Evolutionary conservation across 2,329 filamentous ascomycete species (phyloP), one percentile per base, ranked within the genome.

Genomic region (Helotiales sp.): DNA sequence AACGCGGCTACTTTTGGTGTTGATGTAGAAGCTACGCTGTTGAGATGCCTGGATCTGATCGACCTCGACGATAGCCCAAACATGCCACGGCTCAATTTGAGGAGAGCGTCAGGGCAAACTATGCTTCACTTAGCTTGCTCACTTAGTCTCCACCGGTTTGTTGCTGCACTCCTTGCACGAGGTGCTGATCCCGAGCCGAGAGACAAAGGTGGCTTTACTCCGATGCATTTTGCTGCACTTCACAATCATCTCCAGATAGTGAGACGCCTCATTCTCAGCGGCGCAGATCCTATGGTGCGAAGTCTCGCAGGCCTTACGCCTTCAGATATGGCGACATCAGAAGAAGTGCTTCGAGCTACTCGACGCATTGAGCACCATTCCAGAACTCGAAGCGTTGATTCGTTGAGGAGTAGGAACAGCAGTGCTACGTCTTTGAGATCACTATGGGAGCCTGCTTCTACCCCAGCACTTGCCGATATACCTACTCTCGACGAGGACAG

Each of bases 41-140:
- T 96, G 71, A 89, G 87, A 72, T 88, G 91, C 66, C 82, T 96
- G n/a, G 91, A 95, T 72, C 83, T 93, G 52, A 90, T 94, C 74
- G 92, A 95, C 76, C 82, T 93, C 28, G 90, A 93, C 75, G 90
- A 93, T 72, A 93, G 87, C 85, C 89, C 3, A 85, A 90, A 69
- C 84, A 85, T 72, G 86, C 91, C 15, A 86, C n/a, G 85, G 28
- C 87, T 92, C 69, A 91, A 96, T 75, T 80, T 90, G 60, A 85
- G 85, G 65, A 80, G 82, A 72, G 80, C 86, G 1, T 91, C 88
- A 11, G 92, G 92, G 0, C 91, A 95, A 75, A 93, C 91, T 1
- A 90, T 96, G 85, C 85, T 96, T 69, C 92, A 96, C 74, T 82
- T 94, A 69, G 92, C 91, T 1, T 92, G 89, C 72, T 91, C 91